These are phyloP conservation scores for Euptelea pleiosperma DNA, from an alignment of 164 flowering plant genomes.

Conservation along the genomic window DNA sequence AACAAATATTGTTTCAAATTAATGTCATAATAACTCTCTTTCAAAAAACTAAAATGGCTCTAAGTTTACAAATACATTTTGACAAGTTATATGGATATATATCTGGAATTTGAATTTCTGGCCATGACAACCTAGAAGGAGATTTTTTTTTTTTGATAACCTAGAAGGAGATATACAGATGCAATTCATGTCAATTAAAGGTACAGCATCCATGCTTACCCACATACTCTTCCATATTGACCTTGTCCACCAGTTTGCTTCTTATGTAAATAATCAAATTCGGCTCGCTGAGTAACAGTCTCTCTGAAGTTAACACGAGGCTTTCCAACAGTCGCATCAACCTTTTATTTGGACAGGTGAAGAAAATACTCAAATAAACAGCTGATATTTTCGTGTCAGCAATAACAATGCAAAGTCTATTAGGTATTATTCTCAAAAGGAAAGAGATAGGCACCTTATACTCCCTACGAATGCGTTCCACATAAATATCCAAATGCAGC, in stretches of 20 bases:
- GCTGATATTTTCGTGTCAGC: neutral
- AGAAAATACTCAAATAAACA: constrained; percentile 6
- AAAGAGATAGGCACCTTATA: constrained; percentile 61
- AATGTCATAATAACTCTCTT: too few species aligned
- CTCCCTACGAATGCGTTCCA: constrained; percentile 94
- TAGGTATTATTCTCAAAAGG: neutral
- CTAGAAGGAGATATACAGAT: neutral
- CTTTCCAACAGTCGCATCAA: constrained; percentile 94
- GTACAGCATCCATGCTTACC: constrained; percentile 42
- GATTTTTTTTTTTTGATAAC: neutral
- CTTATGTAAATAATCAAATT: constrained; percentile 96
- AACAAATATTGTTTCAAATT: too few species aligned
- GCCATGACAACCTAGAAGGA: too few species aligned
- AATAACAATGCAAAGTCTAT: neutral
- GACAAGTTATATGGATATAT: too few species aligned
- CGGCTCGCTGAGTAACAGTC: constrained; percentile 91
- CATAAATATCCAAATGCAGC: constrained; percentile 95
- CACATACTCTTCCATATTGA: constrained; percentile 93
- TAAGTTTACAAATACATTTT: too few species aligned
- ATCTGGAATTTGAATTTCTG: too few species aligned
- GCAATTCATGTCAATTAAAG: neutral
- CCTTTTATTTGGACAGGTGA: constrained; percentile 41
- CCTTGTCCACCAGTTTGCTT: constrained; percentile 99
- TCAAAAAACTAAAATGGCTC: too few species aligned
- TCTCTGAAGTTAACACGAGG: constrained; percentile 99